Evolutionary conservation across 208 protist genomes (phyloP).

Genomic region (Strigomonas galati): DNA sequence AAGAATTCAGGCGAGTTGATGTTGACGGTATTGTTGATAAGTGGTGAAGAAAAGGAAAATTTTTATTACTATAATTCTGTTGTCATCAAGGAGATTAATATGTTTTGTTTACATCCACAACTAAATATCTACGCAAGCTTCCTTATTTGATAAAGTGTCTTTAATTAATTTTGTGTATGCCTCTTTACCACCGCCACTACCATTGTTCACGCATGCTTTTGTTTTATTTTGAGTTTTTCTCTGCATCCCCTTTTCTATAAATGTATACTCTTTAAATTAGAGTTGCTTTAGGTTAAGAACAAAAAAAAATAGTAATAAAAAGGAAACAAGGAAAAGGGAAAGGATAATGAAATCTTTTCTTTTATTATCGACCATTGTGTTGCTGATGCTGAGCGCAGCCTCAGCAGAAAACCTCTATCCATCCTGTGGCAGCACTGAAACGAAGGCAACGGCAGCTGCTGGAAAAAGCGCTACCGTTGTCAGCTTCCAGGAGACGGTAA

Average conservation of each 20-base stretch:
- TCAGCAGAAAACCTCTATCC: conserved; percentile 41
- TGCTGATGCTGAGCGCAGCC: conserved; percentile 16
- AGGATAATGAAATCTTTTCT: too few species aligned
- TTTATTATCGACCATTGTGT: neutral
- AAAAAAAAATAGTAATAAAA: neutral
- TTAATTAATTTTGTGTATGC: neutral
- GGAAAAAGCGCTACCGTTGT: conserved; percentile 21
- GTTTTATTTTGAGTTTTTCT: conserved; percentile 11
- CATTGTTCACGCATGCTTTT: neutral
- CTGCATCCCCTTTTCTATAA: neutral
- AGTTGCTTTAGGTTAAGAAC: neutral
- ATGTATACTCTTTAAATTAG: neutral
- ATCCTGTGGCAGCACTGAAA: conserved; percentile 35
- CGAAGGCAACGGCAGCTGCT: conserved; percentile 15
- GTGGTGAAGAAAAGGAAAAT: neutral
- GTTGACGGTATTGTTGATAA: neutral
- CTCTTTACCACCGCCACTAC: too few species aligned
- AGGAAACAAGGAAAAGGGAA: neutral
- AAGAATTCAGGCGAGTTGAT: conserved; percentile 10
- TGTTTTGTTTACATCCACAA: neutral
- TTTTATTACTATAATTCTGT: neutral
- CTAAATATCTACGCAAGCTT: neutral
- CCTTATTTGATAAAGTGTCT: neutral
- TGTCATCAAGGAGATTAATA: neutral
- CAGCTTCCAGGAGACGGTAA: conserved; percentile 4